phyloP scores from a whole-genome alignment of 441 rosid genomes.

The Arabidopsis hybrid region DNA sequence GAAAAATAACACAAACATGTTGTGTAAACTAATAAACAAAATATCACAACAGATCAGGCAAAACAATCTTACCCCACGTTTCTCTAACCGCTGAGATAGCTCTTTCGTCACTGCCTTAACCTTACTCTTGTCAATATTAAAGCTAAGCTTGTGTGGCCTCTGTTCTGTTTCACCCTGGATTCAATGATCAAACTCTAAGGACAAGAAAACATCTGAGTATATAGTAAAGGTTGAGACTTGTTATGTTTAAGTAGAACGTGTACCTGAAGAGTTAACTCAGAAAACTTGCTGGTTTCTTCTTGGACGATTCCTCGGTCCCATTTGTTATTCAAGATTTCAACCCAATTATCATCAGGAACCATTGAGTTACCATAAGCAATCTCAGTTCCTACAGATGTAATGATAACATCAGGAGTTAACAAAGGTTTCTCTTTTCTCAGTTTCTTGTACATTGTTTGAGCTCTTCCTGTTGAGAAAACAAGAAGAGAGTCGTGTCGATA shows the following conservation, averaged over 20 bases:
- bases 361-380: conserved; percentile 82
- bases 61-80: conserved; percentile 62
- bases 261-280: conserved; percentile 90
- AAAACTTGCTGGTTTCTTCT: conserved; percentile 81
- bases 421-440: conserved; percentile 85
- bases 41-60: no score
- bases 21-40: not conserved
- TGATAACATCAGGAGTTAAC: conserved; percentile 87
- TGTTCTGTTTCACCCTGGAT: conserved; percentile 83
- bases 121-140: conserved; percentile 71
- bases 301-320: conserved; percentile 72
- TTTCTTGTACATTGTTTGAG: conserved; percentile 78
- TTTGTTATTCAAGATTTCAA: conserved; percentile 69
- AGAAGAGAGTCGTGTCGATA: conserved; percentile 86
- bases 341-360: conserved; percentile 87
- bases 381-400: conserved; percentile 97
- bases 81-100: conserved; percentile 62
- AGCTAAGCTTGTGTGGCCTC: conserved; percentile 87
- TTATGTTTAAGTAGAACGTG: not conserved
- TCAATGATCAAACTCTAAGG: conserved; percentile 1
- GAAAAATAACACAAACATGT: conserved; percentile 19
- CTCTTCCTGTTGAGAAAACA: conserved; percentile 95
- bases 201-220: no score
- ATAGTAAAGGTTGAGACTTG: no score
- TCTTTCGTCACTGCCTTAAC: conserved; percentile 63